These are phyloP conservation scores for Zymoseptoria passerinii DNA, from an alignment of 2,329 filamentous ascomycete species.

Conservation along the genomic window DNA sequence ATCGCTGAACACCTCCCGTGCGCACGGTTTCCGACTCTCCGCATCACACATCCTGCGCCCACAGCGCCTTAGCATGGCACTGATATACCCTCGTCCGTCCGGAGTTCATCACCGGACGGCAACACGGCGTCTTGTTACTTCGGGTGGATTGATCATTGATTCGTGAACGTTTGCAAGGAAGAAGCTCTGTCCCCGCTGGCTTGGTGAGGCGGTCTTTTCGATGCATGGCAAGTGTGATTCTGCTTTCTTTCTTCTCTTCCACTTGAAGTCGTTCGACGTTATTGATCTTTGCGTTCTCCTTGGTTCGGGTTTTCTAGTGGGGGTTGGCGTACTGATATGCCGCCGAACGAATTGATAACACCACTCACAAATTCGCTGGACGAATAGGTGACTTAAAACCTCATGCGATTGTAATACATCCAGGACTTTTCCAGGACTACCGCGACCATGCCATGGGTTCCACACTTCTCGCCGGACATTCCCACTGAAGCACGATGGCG, in stretches of 20 bases:
- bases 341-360: background rate
- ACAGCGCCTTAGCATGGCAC: background rate
- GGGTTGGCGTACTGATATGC: background rate
- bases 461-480: constrained; percentile 7
- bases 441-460: constrained; percentile 10
- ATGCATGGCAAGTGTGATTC: background rate
- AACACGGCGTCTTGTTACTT: background rate
- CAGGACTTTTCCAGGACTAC: background rate
- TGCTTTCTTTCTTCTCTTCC: background rate
- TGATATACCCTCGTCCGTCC: background rate
- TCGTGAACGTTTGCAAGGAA: background rate
- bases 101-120: background rate
- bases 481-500: constrained; percentile 9
- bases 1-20: background rate
- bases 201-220: background rate
- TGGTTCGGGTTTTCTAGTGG: background rate
- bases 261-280: background rate
- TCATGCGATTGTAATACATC: background rate
- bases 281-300: background rate
- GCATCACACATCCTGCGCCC: background rate
- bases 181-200: background rate
- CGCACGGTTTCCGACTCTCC: background rate
- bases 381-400: background rate
- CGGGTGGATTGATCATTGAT: background rate
- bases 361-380: background rate